These are phyloP conservation scores for Phialophora expanda DNA, from an alignment of 2,329 filamentous ascomycete genomes.

Conservation along the genomic window DNA sequence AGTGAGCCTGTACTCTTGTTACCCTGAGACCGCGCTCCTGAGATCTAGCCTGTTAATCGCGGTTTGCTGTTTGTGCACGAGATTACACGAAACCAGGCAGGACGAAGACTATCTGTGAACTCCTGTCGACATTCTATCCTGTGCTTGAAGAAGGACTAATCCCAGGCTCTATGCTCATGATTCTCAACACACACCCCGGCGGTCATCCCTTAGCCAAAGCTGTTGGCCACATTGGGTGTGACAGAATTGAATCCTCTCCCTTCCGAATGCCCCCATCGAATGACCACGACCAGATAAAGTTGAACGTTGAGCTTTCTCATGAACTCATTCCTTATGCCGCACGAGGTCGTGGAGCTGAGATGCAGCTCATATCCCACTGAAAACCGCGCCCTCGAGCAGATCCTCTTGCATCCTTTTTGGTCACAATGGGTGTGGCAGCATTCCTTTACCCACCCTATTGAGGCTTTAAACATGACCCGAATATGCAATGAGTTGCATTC, in stretches of 20 bases:
- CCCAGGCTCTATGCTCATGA: neutral
- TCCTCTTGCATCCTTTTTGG: neutral
- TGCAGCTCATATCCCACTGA: neutral
- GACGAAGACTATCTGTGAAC: neutral
- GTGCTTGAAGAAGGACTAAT: neutral
- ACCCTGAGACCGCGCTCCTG: neutral
- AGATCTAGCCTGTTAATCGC: neutral
- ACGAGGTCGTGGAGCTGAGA: neutral
- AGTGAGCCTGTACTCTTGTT: neutral
- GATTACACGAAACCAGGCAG: neutral
- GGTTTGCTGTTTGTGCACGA: neutral
- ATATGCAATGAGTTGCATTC: neutral
- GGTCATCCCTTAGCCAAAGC: neutral
- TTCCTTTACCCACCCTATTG: neutral
- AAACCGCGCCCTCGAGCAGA: neutral
- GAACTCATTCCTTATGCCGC: neutral
- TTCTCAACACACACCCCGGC: neutral
- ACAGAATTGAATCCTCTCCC: neutral
- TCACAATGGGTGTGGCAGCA: constrained; percentile 4
- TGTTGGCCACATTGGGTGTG: neutral
- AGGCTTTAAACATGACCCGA: neutral
- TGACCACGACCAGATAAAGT: neutral
- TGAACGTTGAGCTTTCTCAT: neutral
- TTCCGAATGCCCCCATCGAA: neutral
- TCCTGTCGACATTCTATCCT: neutral